phyloP scores from a whole-genome alignment of 2,329 filamentous ascomycete genomes.

The Sclerotinia spermophila region DNA sequence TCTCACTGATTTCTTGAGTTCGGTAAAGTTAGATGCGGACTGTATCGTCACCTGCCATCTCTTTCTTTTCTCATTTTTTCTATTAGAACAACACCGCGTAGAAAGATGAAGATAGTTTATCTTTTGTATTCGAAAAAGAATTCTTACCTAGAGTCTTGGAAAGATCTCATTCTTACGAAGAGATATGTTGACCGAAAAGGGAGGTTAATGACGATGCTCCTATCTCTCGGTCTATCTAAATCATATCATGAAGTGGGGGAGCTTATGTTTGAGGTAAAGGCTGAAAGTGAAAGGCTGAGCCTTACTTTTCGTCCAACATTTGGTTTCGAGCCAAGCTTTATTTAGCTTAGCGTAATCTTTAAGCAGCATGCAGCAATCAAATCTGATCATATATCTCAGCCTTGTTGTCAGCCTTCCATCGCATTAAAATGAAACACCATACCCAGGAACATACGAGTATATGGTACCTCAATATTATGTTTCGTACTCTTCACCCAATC shows the following conservation, averaged over 20 bases:
- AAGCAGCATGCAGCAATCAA: background rate
- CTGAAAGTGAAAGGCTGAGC: background rate
- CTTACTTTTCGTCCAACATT: background rate
- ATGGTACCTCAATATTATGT: background rate
- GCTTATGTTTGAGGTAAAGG: background rate
- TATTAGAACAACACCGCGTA: constrained; percentile 23
- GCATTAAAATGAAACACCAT: background rate
- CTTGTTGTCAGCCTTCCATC: background rate
- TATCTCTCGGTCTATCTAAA: background rate
- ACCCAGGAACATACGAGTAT: too few species aligned
- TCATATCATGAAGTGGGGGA: background rate
- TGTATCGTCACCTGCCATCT: constrained; percentile 65
- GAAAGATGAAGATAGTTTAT: background rate
- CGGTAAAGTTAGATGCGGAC: constrained; percentile 54
- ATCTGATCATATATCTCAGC: background rate
- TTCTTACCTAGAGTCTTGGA: constrained; percentile 51
- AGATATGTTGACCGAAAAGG: background rate
- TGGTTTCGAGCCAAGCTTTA: background rate
- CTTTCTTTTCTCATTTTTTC: constrained; percentile 44
- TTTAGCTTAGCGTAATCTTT: background rate
- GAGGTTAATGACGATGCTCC: background rate
- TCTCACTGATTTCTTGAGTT: constrained; percentile 62
- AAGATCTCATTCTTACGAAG: constrained; percentile 49
- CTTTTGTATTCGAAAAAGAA: background rate
- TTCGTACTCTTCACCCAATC: background rate